These are phyloP conservation scores for Coccinonectria pachysandricola DNA, from an alignment of 2,329 filamentous ascomycete genomes.

Conservation along the genomic window DNA sequence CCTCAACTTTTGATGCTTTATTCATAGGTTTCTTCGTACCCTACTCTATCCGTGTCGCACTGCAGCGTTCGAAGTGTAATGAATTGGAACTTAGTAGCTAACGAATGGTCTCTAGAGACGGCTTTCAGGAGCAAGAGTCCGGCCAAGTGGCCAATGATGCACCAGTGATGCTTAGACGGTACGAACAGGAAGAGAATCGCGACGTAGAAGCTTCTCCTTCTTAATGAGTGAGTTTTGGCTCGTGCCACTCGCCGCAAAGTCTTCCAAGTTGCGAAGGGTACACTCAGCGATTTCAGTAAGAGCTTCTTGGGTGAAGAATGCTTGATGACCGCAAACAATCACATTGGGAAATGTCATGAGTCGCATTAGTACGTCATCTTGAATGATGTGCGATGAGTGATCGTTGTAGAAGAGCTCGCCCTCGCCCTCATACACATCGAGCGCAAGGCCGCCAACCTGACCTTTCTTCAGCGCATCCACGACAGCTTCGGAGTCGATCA, in stretches of 20 bases:
- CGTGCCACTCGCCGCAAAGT: slow-evolving; percentile 26
- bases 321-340: slow-evolving; percentile 57
- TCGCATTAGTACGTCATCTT: slow-evolving; percentile 56
- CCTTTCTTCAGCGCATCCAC: slow-evolving; percentile 50
- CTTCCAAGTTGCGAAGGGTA: slow-evolving; percentile 46
- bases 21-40: no score
- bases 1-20: slow-evolving; percentile 7
- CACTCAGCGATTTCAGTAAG: slow-evolving; percentile 51
- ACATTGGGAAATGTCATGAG: slow-evolving; percentile 61
- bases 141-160: no score
- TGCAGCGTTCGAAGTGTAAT: no score
- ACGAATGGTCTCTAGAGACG: no score
- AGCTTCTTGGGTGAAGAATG: slow-evolving; percentile 59
- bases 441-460: slow-evolving; percentile 50
- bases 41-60: no score
- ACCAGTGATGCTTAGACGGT: no score
- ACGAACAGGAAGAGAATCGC: slow-evolving; percentile 22
- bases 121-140: no score
- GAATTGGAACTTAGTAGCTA: no score
- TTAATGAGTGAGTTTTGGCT: slow-evolving; percentile 26
- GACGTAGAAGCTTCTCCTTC: slow-evolving; percentile 14
- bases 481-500: slow-evolving; percentile 51
- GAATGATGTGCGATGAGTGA: slow-evolving; percentile 52
- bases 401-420: slow-evolving; percentile 55
- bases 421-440: slow-evolving; percentile 62